Conservation (phyloP, 148 eudicot species). For the Pharnaceum exiguum region DNA sequence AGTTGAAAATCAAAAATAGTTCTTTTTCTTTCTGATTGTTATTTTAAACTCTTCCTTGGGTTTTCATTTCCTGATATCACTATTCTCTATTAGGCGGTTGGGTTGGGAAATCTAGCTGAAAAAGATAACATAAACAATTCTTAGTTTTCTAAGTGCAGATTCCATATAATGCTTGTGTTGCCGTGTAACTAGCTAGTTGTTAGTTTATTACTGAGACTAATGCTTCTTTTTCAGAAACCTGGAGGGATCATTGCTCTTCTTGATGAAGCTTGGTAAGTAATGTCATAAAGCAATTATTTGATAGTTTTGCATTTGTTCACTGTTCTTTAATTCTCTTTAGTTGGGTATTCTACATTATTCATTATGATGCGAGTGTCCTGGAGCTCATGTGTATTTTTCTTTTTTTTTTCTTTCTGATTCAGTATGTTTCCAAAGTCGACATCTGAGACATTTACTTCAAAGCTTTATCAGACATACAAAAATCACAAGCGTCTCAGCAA, state of each 20-base stretch:
- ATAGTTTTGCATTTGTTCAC: not conserved
- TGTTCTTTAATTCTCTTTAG: not conserved
- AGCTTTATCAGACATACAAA: constrained; percentile 92
- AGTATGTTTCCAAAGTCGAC: constrained; percentile 99
- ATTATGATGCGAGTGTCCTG: not conserved
- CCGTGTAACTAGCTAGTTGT: too few relatives aligned
- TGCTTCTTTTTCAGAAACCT: constrained; percentile 68
- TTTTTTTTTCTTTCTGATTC: constrained; percentile 25
- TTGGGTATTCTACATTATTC: not conserved
- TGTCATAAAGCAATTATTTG: constrained; percentile 4
- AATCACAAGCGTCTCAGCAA: constrained; percentile 82
- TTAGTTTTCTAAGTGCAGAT: too few relatives aligned
- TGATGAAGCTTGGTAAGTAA: constrained; percentile 93
- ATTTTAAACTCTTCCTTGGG: too few relatives aligned
- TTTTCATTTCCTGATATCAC: too few relatives aligned
- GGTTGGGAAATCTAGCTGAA: too few relatives aligned
- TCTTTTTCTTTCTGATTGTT: too few relatives aligned
- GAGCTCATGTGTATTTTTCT: constrained; percentile 12
- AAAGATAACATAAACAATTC: too few relatives aligned
- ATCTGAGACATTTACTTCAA: constrained; percentile 84
- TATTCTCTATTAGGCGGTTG: too few relatives aligned
- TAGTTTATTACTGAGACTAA: too few relatives aligned
- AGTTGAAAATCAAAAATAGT: too few relatives aligned
- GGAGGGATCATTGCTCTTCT: constrained; percentile 94
- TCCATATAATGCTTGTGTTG: too few relatives aligned